Percentiles rank a stretch among this genome's conserved stretches.
phyloP scores from a whole-genome alignment of 148 eudicot genomes.

The Limonium bicolor region DNA sequence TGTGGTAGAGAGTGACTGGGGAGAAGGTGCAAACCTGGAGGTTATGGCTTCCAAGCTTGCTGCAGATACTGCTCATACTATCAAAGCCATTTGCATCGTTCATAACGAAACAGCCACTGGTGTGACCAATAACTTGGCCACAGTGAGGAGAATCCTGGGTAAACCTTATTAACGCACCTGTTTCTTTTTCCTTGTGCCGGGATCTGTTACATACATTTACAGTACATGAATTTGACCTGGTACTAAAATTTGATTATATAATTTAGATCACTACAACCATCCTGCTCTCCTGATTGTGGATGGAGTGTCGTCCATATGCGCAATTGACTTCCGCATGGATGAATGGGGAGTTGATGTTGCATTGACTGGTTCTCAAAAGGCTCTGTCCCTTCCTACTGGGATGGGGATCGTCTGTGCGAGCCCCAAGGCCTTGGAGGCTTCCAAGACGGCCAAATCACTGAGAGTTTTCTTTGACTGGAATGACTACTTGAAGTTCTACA shows the following conservation, averaged over 20 bases:
- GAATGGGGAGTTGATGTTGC: slow-evolving; percentile 99
- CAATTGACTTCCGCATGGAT: slow-evolving; percentile 95
- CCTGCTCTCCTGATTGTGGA: slow-evolving; percentile 92
- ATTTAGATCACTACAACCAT: slow-evolving; percentile 84
- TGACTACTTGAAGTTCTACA: slow-evolving; percentile 90
- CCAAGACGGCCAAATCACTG: slow-evolving; percentile 74
- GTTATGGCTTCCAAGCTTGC: slow-evolving; percentile 76
- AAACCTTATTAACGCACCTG: no score
- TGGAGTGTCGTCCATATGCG: slow-evolving; percentile 96
- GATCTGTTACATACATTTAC: background rate
- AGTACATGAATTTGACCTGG: background rate
- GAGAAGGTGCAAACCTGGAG: slow-evolving; percentile 82
- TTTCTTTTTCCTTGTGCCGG: background rate
- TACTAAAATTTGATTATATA: background rate
- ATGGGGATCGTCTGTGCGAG: slow-evolving; percentile 88
- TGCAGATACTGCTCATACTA: slow-evolving; percentile 61
- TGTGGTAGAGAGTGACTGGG: slow-evolving; percentile 97
- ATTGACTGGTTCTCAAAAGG: slow-evolving; percentile 96
- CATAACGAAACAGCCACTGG: slow-evolving; percentile 99
- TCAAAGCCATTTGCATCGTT: slow-evolving; percentile 94
- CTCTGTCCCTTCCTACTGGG: slow-evolving; percentile 95
- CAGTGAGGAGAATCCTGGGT: slow-evolving; percentile 88
- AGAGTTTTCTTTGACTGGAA: slow-evolving; percentile 96
- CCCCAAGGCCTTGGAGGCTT: slow-evolving; percentile 82
- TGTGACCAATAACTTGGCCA: slow-evolving; percentile 92